Conservation (phyloP, 352 stramenopile genomes). For the Albugo laibachii region DNA sequence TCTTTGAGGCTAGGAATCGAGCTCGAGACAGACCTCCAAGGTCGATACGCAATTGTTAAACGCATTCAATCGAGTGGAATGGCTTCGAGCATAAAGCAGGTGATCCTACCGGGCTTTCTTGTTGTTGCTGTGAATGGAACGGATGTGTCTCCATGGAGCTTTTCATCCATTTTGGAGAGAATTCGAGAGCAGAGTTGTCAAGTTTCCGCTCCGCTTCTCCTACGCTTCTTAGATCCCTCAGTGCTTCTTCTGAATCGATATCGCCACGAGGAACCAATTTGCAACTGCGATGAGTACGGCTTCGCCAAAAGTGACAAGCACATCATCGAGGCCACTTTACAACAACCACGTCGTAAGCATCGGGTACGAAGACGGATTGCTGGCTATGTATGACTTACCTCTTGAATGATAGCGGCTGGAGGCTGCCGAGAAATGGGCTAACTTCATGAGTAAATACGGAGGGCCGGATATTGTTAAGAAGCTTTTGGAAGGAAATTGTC, state of each 20-base stretch:
- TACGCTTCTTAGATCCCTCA: constrained; percentile 23
- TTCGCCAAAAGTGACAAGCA: constrained; percentile 40
- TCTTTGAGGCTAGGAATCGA: constrained; percentile 22
- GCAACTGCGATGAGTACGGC: constrained; percentile 34
- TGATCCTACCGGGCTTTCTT: constrained; percentile 17
- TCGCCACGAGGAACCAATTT: constrained; percentile 13
- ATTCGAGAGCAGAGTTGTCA: constrained; percentile 7
- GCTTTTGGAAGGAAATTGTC: not conserved
- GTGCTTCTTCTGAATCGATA: constrained; percentile 16
- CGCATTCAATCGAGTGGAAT: constrained; percentile 13
- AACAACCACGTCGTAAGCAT: not conserved
- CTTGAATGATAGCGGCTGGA: not conserved
- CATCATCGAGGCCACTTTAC: constrained; percentile 14
- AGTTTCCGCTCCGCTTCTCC: constrained; percentile 9
- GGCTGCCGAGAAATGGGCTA: constrained; percentile 9
- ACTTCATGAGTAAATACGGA: constrained; percentile 17
- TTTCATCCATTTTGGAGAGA: constrained; percentile 14
- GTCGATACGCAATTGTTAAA: constrained; percentile 23
- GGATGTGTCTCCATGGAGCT: constrained; percentile 16
- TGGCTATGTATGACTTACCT: not conserved
- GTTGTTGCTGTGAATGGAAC: constrained; percentile 26
- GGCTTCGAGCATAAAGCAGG: constrained; percentile 12
- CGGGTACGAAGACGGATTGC: not conserved
- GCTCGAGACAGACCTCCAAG: constrained; percentile 37
- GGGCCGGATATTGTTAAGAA: constrained; percentile 19